Evolutionary conservation across 441 rosid genomes (phyloP), one percentile per base, ranked within the genome.

Genomic region (Isatis lusitanica): DNA sequence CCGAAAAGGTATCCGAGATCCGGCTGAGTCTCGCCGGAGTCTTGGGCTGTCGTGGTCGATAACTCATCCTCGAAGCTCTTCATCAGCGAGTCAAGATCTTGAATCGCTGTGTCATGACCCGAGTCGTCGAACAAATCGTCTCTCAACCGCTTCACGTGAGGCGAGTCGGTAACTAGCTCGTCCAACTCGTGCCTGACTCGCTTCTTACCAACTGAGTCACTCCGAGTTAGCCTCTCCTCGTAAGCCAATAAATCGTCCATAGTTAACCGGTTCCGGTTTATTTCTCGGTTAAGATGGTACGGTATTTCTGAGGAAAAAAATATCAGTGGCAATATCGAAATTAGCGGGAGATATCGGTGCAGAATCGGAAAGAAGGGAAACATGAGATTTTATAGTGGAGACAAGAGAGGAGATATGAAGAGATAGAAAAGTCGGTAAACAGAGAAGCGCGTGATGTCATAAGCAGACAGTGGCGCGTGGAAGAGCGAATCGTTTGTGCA

Each of bases 61-160:
- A 91, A 73, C 83, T 91, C 93, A 9, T 81, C 86, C 68, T 88
- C 83, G 46, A 91, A 85, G 70, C 97, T 91, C 72, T 84, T 87
- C 81, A 91, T 88, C 4, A 91, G 82, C 1, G 88, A 86, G 68
- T 85, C 97, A 0, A 93, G 91, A 68, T 87, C 96, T 59, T 56
- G 89, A 76, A 36, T 56, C 33, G 33, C 65, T 4, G 88, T 38
- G 36, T 76, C 80, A 36, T 82, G 79, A 13, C 76, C 85, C 43
- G 84, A 76, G 18, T 89, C 96, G 3, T 93, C 90, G 4, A 88
- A 71, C 31, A 88, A 83, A 58, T 89, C 91, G 9, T 93, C 92
- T 63, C 84, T 82, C 17, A 93, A 68, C 74, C 82, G 74, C 84
- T 89, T 93, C 18, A 82, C 89, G 68, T 79, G 89, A 0, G 85